Percentiles rank a stretch among this genome's conserved stretches.
phyloP scores from a whole-genome alignment of 2,329 filamentous ascomycete genomes.

The Arthrocladium fulminans region DNA sequence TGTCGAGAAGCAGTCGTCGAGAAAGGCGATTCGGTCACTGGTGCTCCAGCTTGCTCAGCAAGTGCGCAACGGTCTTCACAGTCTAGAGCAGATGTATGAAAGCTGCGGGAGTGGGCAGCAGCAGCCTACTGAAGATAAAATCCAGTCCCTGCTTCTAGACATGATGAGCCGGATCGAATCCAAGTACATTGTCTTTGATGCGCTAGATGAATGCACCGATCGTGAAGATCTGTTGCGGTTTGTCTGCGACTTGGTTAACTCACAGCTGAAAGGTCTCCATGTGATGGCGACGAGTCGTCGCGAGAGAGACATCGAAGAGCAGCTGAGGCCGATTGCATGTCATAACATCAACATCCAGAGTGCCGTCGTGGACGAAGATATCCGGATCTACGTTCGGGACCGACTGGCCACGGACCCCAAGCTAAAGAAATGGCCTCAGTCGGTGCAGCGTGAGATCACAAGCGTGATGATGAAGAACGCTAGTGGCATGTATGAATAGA shows the following conservation, averaged over 20 bases:
- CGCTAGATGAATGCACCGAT: constrained; percentile 17
- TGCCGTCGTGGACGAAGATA: constrained; percentile 15
- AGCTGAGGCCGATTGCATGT: constrained; percentile 1
- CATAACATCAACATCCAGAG: constrained; percentile 11
- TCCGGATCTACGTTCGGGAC: constrained; percentile 13
- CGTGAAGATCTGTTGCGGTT: constrained; percentile 12
- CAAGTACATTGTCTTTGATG: constrained; percentile 19
- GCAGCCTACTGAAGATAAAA: no score
- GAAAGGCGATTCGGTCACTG: constrained; percentile 14
- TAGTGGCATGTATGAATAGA: constrained; percentile 14
- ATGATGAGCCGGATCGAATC: no score
- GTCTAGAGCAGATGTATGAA: constrained; percentile 10
- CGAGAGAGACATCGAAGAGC: constrained; percentile 15
- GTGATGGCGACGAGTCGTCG: constrained; percentile 13
- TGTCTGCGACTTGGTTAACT: constrained; percentile 5
- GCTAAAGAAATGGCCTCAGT: constrained; percentile 9
- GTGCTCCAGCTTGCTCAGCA: constrained; percentile 11
- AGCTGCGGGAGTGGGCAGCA: constrained; percentile 5
- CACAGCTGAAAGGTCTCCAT: constrained; percentile 7
- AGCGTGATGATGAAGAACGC: constrained; percentile 25
- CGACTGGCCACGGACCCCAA: constrained; percentile 9
- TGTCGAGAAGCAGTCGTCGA: constrained; percentile 12
- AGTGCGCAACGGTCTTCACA: background rate
- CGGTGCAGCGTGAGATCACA: constrained; percentile 10
- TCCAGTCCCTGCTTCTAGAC: no score